Percentiles rank a stretch among this genome's conserved stretches.
These are phyloP conservation scores for Pseudofabraea citricarpa DNA, from an alignment of 2,329 filamentous ascomycete genomes.

Conservation along the genomic window DNA sequence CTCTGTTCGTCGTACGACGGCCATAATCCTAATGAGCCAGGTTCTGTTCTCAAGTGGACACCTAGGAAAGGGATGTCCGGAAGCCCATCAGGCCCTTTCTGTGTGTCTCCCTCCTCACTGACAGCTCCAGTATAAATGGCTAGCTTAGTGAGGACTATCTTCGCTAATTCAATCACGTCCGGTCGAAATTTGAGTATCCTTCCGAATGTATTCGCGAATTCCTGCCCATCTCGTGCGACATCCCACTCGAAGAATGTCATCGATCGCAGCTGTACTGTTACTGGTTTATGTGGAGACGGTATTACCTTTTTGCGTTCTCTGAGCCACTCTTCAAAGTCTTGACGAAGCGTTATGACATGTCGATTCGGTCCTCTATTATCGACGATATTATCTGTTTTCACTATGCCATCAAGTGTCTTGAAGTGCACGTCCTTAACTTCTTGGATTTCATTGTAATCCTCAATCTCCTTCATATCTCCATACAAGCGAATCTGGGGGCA, in stretches of 20 bases:
- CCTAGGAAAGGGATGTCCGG: conserved; percentile 31
- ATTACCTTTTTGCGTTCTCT: conserved; percentile 6
- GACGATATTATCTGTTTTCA: no score
- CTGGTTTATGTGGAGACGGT: conserved; percentile 12
- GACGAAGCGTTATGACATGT: no score
- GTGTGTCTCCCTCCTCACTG: conserved; percentile 10
- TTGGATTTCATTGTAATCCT: conserved; percentile 30
- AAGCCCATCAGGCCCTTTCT: conserved; percentile 10
- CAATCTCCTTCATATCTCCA: conserved; percentile 30
- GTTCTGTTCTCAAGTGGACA: conserved; percentile 43
- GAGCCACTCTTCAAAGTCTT: neutral
- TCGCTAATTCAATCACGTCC: conserved; percentile 28
- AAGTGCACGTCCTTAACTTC: conserved; percentile 5
- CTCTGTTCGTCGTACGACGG: conserved; percentile 38
- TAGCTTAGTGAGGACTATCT: conserved; percentile 24
- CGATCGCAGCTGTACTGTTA: conserved; percentile 20
- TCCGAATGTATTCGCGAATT: conserved; percentile 40
- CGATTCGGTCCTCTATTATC: no score
- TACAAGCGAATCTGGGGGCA: conserved; percentile 42
- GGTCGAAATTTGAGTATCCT: conserved; percentile 29
- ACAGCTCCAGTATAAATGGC: conserved; percentile 31
- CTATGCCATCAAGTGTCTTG: no score
- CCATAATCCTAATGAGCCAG: conserved; percentile 41
- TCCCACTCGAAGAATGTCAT: conserved; percentile 35
- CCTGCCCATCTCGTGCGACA: conserved; percentile 40